Conservation (phyloP, 2,329 filamentous ascomycete genomes). For the Cladosporium sp. region DNA sequence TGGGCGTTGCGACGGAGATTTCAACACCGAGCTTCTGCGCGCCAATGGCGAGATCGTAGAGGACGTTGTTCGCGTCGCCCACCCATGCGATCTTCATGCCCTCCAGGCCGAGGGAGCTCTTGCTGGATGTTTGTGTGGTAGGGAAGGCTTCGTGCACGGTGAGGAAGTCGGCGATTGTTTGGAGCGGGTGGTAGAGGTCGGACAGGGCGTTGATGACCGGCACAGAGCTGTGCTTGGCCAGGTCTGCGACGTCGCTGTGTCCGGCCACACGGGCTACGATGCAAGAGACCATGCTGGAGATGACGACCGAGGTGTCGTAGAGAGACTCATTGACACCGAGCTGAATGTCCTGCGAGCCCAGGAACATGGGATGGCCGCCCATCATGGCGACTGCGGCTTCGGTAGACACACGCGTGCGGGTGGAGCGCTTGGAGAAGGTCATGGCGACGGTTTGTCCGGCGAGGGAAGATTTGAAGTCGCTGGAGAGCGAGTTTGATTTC, state of each 20-base stretch:
- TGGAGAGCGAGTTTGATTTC: constrained; percentile 60
- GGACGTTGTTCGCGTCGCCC: constrained; percentile 93
- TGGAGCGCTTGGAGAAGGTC: constrained; percentile 96
- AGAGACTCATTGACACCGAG: constrained; percentile 93
- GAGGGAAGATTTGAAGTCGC: constrained; percentile 57
- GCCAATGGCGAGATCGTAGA: constrained; percentile 87
- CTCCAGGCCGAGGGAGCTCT: constrained; percentile 60
- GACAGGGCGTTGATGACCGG: constrained; percentile 61
- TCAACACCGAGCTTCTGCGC: constrained; percentile 83
- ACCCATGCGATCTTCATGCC: constrained; percentile 93
- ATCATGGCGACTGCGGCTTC: constrained; percentile 85
- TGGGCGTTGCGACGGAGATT: constrained; percentile 79
- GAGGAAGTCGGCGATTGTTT: constrained; percentile 89
- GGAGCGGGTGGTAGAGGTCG: constrained; percentile 87
- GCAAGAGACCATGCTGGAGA: constrained; percentile 65
- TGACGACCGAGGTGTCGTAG: constrained; percentile 85
- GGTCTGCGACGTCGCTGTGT: constrained; percentile 45
- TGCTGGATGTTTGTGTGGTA: constrained; percentile 26
- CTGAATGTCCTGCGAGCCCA: constrained; percentile 94
- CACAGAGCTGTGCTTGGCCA: constrained; percentile 45
- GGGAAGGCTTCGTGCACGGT: constrained; percentile 79
- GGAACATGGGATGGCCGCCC: constrained; percentile 92
- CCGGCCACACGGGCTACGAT: constrained; percentile 49
- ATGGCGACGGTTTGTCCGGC: constrained; percentile 80
- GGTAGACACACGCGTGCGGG: constrained; percentile 86